Evolutionary conservation across 441 rosid genomes (phyloP), one percentile per base, ranked within the genome.

Genomic region (Iberis amara): DNA sequence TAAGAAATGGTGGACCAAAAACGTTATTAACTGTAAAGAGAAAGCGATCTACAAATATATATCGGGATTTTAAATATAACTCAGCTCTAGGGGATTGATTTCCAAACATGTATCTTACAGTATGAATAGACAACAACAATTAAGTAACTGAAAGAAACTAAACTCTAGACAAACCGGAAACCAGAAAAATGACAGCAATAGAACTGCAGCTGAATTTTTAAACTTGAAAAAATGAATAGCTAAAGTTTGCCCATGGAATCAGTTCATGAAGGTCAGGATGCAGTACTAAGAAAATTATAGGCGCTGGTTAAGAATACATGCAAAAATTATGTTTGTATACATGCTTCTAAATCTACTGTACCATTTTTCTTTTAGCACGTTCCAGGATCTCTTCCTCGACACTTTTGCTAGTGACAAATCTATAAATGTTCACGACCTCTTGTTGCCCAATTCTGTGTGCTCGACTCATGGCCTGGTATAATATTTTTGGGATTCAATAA

Each of bases 361-460:
- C 99, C 99, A 90, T 94, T 78, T 90, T 94, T 71, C 90, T 84
- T 74, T 94, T 90, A 24, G 99, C 99, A 52, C 99, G 80, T 78
- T 94, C 99, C 68, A 94, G 79, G 66, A 94, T 94, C 64, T 94
- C 97, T 68, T 94, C 99, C 81, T 94, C 99, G 1, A 94, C 98
- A 73, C 99, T 94, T 76, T 86, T 94, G 83, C 97, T 90, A 24
- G 96, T 94, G 62, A 90, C 98, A 82, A 94, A 94, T 74, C 99
- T 82, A 73, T 94, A 94, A 49, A 94, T 90, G 73, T 94, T 94
- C 40, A 94, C 99, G 40, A 90, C 96, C 32, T 90, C 98, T 75
- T 86, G 99, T 61, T 94, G 99, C 66, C 99, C 99, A 70, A 94
- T 94, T 76, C 99, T 80, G 64, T 94, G 98, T 57, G 99, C 99